phyloP scores from a whole-genome alignment of 2,329 filamentous ascomycete genomes.

The Thielaviopsis ethacetica region DNA sequence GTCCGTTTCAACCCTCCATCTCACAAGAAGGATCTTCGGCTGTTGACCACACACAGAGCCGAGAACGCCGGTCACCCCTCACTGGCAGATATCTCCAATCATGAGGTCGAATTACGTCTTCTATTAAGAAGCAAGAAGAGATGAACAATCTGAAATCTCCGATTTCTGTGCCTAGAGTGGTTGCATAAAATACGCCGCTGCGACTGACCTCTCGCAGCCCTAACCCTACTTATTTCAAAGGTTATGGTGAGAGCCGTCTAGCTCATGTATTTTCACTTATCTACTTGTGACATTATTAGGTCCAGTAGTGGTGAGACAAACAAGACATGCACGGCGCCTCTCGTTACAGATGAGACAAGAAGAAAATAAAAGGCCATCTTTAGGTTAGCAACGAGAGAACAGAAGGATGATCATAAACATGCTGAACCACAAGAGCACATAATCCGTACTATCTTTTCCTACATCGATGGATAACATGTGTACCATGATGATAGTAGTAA shows the following conservation, averaged over 20 bases:
- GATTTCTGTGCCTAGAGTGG: neutral
- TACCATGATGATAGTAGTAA: neutral
- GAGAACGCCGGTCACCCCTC: neutral
- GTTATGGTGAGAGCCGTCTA: neutral
- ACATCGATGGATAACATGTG: too few species aligned
- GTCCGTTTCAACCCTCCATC: neutral
- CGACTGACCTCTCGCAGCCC: too few species aligned
- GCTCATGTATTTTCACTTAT: too few species aligned
- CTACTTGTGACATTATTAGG: too few species aligned
- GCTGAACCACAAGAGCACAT: neutral
- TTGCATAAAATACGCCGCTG: neutral
- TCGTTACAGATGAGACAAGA: neutral
- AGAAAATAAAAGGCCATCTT: neutral
- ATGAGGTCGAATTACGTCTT: neutral
- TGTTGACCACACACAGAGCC: neutral
- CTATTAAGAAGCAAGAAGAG: neutral
- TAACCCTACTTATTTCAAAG: too few species aligned
- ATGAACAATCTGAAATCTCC: neutral
- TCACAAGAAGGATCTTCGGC: neutral
- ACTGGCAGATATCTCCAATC: neutral
- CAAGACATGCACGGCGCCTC: neutral
- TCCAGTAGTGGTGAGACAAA: neutral
- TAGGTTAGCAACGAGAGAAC: neutral
- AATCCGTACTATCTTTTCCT: neutral
- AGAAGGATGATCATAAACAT: neutral